Base-by-base conservation (phyloP, 2,329 filamentous ascomycete genomes). In the Nemania sp. region DNA sequence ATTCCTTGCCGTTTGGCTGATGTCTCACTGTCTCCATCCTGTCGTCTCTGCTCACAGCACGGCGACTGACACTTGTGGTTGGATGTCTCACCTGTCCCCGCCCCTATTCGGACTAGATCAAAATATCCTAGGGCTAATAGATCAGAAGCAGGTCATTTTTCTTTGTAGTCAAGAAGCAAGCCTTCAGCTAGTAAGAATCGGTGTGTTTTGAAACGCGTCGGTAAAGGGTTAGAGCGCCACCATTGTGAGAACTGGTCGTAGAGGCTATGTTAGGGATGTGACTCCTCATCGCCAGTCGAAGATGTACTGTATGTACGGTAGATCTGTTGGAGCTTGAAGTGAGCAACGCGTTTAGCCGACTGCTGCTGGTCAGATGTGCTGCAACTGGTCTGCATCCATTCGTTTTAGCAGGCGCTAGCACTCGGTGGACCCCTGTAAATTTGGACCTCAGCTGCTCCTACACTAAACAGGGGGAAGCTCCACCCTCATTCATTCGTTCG, bases 381-480 rank as follows among this genome's bases (percentile, higher is more conserved):
- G 28, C 28, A 31, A 14, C 3, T 9, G 9, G 9, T 6, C 26
- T 12, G 12, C 34, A 9, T 19, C 34, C 19, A 20, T 20, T 20
- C 36, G 19, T 11, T 23, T n/a, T 39, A 23, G 19, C 36, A 5
- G 19, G 6, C 19, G 36, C n/a, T 23, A 22, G 17, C 15, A 20
- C 23, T 39, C 17, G 36, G 22, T 20, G 19, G 14, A 41, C 39
- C 22, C 22, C 37, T 19, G 34, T 50, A 7, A 47, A 31, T 23
- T 39, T 46, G 22, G 34, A n/a, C 33, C 48, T 56, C 49, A 56
- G 53, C 49, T 52, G 53, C 14, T 45, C 41, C 49, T 36, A 44
- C 40, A 40, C 3, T 52, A 31, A 39, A n/a, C n/a, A 40, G 49
- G 33, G 8, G 15, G 23, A 6, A 36, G 43, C 49, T 44, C 53